Base-by-base conservation (phyloP, 208 protist species). In the Leishmania amazonensis region DNA sequence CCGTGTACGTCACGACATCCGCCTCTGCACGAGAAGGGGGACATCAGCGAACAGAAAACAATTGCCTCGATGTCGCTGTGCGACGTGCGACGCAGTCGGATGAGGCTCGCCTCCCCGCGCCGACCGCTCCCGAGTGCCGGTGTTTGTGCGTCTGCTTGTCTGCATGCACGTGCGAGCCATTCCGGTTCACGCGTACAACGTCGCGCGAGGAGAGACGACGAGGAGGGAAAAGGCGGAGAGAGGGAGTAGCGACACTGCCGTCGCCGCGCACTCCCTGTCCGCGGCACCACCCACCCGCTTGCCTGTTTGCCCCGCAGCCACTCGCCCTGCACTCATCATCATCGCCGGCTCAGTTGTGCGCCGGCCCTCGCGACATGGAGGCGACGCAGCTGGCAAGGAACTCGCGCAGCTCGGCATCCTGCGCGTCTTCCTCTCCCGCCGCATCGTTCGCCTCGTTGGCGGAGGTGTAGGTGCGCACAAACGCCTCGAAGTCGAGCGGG, bases 401-500 rank as follows among this genome's bases (percentile, higher is more conserved):
- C 13, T 84, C 83, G n/a, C 88, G 87, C 73, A 96, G 83, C 47
- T 90, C 90, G 28, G 87, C 90, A 79, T 92, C 85, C 49, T 89
- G 75, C 78, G 80, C 81, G 76, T 88, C 81, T 19, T 77, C 67
- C 13, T 84, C 81, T 42, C 83, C 85, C 31, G 84, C 83, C 21
- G 84, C 85, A 9, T 71, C 85, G n/a, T 67, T 81, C 45, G 13
- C 76, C 38, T 82, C 81, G 24, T 49, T 79, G n/a, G 45, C 15
- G 51, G 78, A 83, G 73, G 79, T 70, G 68, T 73, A 83, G 54
- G n/a, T 71, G 53, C 80, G 71, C 58, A 86, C 85, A 71, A 94
- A 92, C 6, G 82, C 92, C 1, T 84, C 87, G 67, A 91, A 96
- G 81, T 96, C 92, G 4, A 96, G 84, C 40, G 90, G 90, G 73